Evolutionary conservation across 352 stramenopile species (phyloP).

Genomic region (Phytopythium boreale): DNA sequence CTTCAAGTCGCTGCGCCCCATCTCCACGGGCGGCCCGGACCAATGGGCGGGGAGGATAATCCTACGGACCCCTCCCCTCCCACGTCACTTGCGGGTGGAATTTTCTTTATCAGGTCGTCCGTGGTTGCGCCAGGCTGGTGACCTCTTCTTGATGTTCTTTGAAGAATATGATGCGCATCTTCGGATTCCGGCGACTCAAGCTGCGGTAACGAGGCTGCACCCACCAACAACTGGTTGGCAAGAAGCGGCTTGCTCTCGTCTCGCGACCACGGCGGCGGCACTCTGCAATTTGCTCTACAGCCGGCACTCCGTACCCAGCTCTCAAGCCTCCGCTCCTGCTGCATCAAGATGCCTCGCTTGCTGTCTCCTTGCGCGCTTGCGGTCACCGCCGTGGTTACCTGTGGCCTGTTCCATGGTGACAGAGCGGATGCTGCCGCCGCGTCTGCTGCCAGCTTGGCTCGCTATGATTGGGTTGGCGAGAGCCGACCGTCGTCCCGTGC

Average conservation of each 20-base stretch:
- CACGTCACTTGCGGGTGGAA: too few species aligned
- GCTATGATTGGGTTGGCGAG: too few species aligned
- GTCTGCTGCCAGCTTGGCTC: too few species aligned
- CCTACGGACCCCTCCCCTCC: too few species aligned
- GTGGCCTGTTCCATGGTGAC: neutral
- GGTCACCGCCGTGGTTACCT: neutral
- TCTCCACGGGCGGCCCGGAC: too few species aligned
- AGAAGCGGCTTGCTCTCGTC: neutral
- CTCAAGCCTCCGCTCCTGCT: too few species aligned
- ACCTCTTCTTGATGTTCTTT: neutral
- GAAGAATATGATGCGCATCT: neutral
- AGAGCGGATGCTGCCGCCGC: too few species aligned
- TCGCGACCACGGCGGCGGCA: neutral
- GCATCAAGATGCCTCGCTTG: neutral
- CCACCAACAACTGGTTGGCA: neutral
- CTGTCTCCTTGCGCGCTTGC: neutral
- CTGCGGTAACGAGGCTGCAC: neutral
- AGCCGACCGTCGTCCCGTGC: too few species aligned
- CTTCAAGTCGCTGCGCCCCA: neutral
- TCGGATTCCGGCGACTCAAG: neutral
- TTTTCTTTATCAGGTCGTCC: too few species aligned
- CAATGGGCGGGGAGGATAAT: too few species aligned
- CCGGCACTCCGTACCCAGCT: neutral
- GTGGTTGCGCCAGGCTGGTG: too few species aligned
- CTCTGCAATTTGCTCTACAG: neutral